A percentile compares a stretch with the other conserved stretches of the same genome.
These are phyloP conservation scores for Coix lacrymajobi DNA, from an alignment of 176 grass and related monocot genomes.

Conservation along the genomic window DNA sequence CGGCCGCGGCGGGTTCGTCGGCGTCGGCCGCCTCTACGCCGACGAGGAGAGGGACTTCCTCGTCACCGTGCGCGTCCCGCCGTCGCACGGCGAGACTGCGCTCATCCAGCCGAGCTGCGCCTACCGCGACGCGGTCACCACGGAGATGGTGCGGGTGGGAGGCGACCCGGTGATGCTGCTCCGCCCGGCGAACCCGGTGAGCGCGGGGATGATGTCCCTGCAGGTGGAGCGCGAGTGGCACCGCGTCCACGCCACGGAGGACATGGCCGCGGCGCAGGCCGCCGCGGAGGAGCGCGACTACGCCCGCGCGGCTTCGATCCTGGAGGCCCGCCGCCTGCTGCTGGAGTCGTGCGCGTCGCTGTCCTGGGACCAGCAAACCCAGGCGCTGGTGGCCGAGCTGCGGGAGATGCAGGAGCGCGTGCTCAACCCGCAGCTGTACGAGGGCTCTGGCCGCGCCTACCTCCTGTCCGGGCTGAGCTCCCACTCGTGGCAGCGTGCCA, in stretches of 20 bases:
- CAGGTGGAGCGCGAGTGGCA: constrained; percentile 51
- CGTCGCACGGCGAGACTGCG: neutral
- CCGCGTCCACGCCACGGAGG: constrained; percentile 30
- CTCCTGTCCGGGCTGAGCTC: constrained; percentile 47
- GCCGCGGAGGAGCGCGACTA: constrained; percentile 29
- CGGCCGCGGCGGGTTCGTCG: constrained; percentile 28
- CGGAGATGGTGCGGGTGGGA: constrained; percentile 20
- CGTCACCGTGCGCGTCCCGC: constrained; percentile 42
- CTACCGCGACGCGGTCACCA: constrained; percentile 48
- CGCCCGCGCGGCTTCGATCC: constrained; percentile 10
- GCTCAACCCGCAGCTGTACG: constrained; percentile 26
- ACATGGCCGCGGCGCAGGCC: constrained; percentile 30
- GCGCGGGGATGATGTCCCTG: constrained; percentile 13
- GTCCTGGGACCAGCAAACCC: constrained; percentile 1
- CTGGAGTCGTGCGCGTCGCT: constrained; percentile 4
- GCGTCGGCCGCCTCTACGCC: constrained; percentile 64
- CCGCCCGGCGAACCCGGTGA: constrained; percentile 8
- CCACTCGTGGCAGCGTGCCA: constrained; percentile 52
- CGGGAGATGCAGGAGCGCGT: constrained; percentile 48
- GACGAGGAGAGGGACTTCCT: constrained; percentile 78
- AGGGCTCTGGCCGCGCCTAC: constrained; percentile 43
- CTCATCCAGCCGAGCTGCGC: constrained; percentile 41
- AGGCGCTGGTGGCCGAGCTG: constrained; percentile 42
- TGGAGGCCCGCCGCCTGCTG: neutral
- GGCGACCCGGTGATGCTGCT: constrained; percentile 20